Evolutionary conservation across 441 rosid genomes (phyloP).

Genomic region (Croton laevigatus): DNA sequence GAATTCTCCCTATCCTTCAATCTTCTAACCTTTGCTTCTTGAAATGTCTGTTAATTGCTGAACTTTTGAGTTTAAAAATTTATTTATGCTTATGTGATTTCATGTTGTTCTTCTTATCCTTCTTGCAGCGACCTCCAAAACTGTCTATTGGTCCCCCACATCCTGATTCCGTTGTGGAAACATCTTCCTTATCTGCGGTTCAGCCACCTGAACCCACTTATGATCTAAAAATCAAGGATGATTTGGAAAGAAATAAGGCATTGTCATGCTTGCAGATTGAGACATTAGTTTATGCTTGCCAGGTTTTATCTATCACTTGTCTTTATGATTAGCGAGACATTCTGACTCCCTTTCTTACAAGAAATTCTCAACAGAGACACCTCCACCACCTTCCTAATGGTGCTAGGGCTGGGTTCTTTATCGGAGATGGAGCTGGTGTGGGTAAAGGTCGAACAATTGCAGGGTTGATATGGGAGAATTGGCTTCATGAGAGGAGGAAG

Average conservation of each 20-base stretch:
- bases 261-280: slow-evolving; percentile 99
- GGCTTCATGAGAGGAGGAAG: slow-evolving; percentile 84
- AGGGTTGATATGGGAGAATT: slow-evolving; percentile 95
- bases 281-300: slow-evolving; percentile 96
- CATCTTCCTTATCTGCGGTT: slow-evolving; percentile 93
- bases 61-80: slow-evolving; percentile 20
- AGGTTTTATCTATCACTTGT: slow-evolving; percentile 51
- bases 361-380: slow-evolving; percentile 68
- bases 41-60: slow-evolving; percentile 11
- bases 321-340: slow-evolving; percentile 21
- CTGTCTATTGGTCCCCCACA: slow-evolving; percentile 93
- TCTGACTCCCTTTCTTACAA: slow-evolving; percentile 22
- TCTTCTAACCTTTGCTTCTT: slow-evolving; percentile 1
- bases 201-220: slow-evolving; percentile 97
- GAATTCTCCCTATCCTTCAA: slow-evolving; percentile 3
- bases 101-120: background rate
- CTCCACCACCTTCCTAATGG: slow-evolving; percentile 85
- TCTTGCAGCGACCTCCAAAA: slow-evolving; percentile 80
- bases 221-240: slow-evolving; percentile 69
- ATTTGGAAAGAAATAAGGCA: slow-evolving; percentile 64
- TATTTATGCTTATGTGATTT: slow-evolving; percentile 11
- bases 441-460: slow-evolving; percentile 99
- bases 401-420: slow-evolving; percentile 90
- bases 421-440: slow-evolving; percentile 99
- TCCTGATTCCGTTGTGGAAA: slow-evolving; percentile 97